phyloP scores from a whole-genome alignment of 345 rosid species.

The Sisymbrium altissimum region DNA sequence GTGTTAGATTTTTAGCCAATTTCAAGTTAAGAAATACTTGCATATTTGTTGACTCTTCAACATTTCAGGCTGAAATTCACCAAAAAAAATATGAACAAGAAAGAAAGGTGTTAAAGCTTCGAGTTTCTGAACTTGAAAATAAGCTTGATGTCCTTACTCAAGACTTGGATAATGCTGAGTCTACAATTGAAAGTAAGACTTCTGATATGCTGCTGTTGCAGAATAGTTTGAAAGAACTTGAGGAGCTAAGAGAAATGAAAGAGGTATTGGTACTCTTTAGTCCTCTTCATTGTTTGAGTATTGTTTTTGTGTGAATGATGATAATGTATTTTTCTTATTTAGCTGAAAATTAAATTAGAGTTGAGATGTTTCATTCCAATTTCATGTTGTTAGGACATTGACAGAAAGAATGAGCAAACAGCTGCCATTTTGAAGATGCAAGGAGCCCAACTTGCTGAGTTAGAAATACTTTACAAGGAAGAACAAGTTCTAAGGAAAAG shows the following conservation, averaged over 20 bases:
- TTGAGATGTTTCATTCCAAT: background rate
- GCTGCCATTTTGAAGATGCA: constrained; percentile 97
- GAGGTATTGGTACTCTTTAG: constrained; percentile 52
- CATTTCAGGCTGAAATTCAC: constrained; percentile 50
- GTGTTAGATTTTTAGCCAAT: background rate
- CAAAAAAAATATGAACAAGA: constrained; percentile 68
- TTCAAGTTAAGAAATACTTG: constrained; percentile 11
- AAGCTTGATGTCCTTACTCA: constrained; percentile 51
- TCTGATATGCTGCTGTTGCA: constrained; percentile 54
- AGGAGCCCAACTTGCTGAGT: constrained; percentile 83
- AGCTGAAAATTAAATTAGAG: background rate
- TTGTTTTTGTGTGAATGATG: background rate
- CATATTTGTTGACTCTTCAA: background rate
- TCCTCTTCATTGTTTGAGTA: background rate
- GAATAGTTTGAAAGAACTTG: constrained; percentile 75
- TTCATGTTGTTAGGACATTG: constrained; percentile 66
- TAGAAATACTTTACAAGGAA: constrained; percentile 82
- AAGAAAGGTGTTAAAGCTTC: constrained; percentile 52
- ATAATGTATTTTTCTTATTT: background rate
- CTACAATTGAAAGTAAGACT: constrained; percentile 50
- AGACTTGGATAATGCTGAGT: constrained; percentile 52
- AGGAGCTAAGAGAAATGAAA: constrained; percentile 90
- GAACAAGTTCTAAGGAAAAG: constrained; percentile 85
- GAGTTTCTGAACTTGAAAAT: constrained; percentile 61
- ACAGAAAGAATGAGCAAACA: constrained; percentile 95